phyloP scores from a whole-genome alignment of 106 monocot species.

The Acorus calamus region DNA sequence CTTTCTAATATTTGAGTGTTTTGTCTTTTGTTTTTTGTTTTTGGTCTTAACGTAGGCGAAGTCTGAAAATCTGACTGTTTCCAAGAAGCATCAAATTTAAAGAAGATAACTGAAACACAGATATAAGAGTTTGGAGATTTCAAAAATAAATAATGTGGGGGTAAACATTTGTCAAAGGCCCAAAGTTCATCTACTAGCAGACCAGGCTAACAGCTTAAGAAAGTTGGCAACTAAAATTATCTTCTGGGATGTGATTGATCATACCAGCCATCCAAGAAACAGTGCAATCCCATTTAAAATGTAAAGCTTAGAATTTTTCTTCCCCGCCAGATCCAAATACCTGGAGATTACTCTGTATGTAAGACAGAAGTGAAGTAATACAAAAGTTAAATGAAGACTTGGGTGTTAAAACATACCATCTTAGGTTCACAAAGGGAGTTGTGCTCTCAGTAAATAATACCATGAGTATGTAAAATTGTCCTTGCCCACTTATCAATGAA shows the following conservation, averaged over 20 bases:
- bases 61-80: no score
- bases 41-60: no score
- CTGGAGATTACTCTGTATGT: constrained; percentile 12
- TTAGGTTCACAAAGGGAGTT: constrained; percentile 56
- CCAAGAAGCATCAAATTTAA: no score
- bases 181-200: no score
- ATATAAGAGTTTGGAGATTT: no score
- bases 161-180: no score
- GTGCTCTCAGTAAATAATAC: constrained; percentile 52
- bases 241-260: background rate
- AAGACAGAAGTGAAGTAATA: background rate
- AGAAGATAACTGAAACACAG: no score
- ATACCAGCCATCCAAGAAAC: constrained; percentile 57
- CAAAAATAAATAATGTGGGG: no score
- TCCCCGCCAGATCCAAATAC: constrained; percentile 55
- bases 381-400: background rate
- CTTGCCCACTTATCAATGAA: constrained; percentile 39
- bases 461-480: constrained; percentile 55
- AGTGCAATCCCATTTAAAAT: constrained; percentile 57
- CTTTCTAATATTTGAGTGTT: no score
- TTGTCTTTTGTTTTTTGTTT: no score
- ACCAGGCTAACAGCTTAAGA: no score
- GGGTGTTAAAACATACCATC: constrained; percentile 30
- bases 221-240: no score
- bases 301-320: constrained; percentile 44